Evolutionary conservation across 2,329 filamentous ascomycete species (phyloP).

Genomic region (Colletotrichum lentis): DNA sequence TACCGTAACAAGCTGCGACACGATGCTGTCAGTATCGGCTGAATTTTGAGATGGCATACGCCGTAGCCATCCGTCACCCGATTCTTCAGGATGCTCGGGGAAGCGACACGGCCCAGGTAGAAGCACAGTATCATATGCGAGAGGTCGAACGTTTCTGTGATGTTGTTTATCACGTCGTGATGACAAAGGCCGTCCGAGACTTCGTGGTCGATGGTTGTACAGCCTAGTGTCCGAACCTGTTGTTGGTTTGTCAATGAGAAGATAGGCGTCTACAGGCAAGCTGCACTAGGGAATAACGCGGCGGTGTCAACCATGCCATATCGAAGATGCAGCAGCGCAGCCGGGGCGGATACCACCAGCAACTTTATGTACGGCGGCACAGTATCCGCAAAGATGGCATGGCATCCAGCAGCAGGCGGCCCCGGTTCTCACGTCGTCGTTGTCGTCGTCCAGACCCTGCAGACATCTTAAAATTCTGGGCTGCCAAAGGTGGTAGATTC

Average conservation of each 20-base stretch:
- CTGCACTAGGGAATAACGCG: neutral
- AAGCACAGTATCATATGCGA: neutral
- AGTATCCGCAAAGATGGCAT: conserved; percentile 22
- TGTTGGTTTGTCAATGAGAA: neutral
- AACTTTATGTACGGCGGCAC: conserved; percentile 13
- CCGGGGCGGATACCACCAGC: conserved; percentile 15
- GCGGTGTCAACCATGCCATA: neutral
- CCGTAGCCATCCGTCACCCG: conserved; percentile 7
- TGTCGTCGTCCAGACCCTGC: conserved; percentile 31
- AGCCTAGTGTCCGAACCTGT: neutral
- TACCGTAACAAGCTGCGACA: conserved; percentile 24
- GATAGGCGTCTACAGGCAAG: neutral
- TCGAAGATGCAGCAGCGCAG: conserved; percentile 17
- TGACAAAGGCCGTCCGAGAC: neutral
- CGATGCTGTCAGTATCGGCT: conserved; percentile 2
- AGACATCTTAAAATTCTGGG: conserved; percentile 36
- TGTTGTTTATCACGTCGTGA: neutral
- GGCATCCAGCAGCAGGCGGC: conserved; percentile 23
- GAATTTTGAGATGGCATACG: conserved; percentile 16
- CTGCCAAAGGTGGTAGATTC: conserved; percentile 29
- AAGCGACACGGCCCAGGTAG: neutral
- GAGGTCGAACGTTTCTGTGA: neutral
- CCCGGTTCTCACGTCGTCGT: conserved; percentile 29
- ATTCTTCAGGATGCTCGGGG: neutral
- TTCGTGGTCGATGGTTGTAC: neutral